Evolutionary conservation across 2,329 filamentous ascomycete genomes (phyloP), one percentile per base, ranked within the genome.

Genomic region (Sarocladium kiliense): DNA sequence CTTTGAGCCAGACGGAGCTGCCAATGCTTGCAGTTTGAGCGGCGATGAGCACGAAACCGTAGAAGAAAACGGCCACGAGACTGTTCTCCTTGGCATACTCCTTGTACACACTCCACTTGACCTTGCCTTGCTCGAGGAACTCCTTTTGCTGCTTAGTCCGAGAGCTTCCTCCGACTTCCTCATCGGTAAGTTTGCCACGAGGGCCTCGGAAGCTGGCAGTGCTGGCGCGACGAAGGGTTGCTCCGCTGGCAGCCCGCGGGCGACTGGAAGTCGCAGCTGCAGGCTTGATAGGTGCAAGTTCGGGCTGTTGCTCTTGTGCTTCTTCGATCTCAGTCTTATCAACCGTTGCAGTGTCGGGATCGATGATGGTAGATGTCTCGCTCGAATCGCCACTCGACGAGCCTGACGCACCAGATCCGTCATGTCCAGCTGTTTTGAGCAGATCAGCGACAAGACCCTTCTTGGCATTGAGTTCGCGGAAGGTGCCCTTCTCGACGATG

Each of bases 31-130:
- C 86, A 16, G 87, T 87, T 73, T 99, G 93, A 9, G 91, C 86
- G 26, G 86, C 84, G 57, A 97, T 64, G 45, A 97, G 78, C 54
- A 90, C 84, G 42, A 87, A 45, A 16, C 96, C 65, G 70, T 97
- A 99, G 61, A 97, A 77, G 16, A 72, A 71, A 9, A 99, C 94
- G 12, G 94, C 95, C 56, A 82, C 76, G 16, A 97, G 72, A 68
- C 97, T 97, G 76, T 90, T 97, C 57, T 91, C 91, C 73, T 91
- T 96, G 56, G 94, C 95, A 65, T 99, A 99, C 72, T 97, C 92
- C 18, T 79, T 77, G 67, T 99, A 99, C 26, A 99, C 93, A 63
- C 66, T 64, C 92, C 94, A 97, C 71, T 97, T 97, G 63, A 99
- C 94, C 69, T 97, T 97, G 65, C 94, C 94, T 73, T 99, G 91